Percentiles rank a stretch among this genome's conserved stretches.
phyloP scores from a whole-genome alignment of 2,329 filamentous ascomycete genomes.

The Neocatenulostroma microsporum region DNA sequence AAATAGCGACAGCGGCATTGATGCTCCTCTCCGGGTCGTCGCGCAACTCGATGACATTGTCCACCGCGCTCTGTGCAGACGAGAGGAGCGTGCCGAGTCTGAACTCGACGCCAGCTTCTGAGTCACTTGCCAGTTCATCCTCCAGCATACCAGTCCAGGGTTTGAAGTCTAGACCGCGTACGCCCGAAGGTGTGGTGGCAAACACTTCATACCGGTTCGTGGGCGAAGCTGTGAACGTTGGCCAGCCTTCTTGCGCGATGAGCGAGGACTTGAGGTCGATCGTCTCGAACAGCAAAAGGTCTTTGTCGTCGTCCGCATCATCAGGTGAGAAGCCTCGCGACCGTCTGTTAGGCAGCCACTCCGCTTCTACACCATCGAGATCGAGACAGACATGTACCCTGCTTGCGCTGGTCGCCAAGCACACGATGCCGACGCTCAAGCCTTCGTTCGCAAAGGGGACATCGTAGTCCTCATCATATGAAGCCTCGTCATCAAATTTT shows the following conservation, averaged over 20 bases:
- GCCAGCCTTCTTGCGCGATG: constrained; percentile 39
- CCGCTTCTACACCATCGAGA: constrained; percentile 53
- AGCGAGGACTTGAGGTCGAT: too few species aligned
- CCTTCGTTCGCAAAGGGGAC: constrained; percentile 32
- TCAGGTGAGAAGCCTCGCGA: constrained; percentile 18
- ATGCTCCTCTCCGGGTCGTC: constrained; percentile 24
- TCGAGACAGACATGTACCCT: constrained; percentile 54
- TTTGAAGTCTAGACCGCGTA: constrained; percentile 49
- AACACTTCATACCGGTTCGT: constrained; percentile 52
- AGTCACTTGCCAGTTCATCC: constrained; percentile 47
- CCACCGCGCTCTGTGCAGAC: constrained; percentile 41
- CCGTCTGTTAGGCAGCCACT: constrained; percentile 50
- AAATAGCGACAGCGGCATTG: constrained; percentile 45
- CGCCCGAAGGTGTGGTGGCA: constrained; percentile 47
- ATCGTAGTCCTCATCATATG: constrained; percentile 44
- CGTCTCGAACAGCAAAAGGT: constrained; percentile 36
- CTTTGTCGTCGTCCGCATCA: constrained; percentile 20
- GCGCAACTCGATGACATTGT: constrained; percentile 38
- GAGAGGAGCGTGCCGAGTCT: constrained; percentile 51
- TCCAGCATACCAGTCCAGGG: constrained; percentile 52
- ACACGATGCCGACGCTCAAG: constrained; percentile 51
- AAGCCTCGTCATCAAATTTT: constrained; percentile 45
- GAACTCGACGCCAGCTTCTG: constrained; percentile 47
- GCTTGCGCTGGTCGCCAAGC: constrained; percentile 48
- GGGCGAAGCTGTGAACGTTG: constrained; percentile 50